These are phyloP conservation scores for Grosmannia huntii DNA, from an alignment of 2,329 filamentous ascomycete species.

Conservation along the genomic window DNA sequence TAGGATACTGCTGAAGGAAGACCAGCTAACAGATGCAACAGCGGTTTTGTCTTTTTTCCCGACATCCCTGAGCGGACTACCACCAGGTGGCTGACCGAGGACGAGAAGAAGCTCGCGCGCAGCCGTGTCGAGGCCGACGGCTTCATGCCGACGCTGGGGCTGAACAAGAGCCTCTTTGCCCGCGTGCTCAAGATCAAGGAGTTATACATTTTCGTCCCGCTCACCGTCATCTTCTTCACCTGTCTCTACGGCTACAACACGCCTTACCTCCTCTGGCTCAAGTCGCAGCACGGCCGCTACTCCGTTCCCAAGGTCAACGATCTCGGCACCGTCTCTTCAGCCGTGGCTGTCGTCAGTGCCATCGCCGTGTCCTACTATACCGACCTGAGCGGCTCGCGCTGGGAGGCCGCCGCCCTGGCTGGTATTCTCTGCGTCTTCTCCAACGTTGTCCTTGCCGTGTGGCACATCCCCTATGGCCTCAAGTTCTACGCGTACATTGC, in stretches of 20 bases:
- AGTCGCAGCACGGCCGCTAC: constrained; percentile 16
- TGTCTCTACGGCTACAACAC: constrained; percentile 1
- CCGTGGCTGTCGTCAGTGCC: constrained; percentile 21
- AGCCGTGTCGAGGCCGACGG: constrained; percentile 16
- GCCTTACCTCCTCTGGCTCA: constrained; percentile 5
- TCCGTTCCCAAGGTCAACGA: constrained; percentile 28
- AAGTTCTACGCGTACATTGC: constrained; percentile 19
- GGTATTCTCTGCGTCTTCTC: constrained; percentile 18
- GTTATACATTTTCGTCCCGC: constrained; percentile 30
- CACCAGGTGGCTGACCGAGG: constrained; percentile 23
- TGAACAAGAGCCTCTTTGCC: constrained; percentile 28
- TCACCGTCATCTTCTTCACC: constrained; percentile 30
- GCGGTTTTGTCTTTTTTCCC: constrained; percentile 30
- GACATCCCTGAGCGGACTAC: constrained; percentile 25
- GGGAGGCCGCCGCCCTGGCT: neutral
- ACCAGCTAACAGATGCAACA: neutral
- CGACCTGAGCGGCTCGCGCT: constrained; percentile 15
- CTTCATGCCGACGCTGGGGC: constrained; percentile 23
- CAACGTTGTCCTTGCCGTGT: constrained; percentile 30
- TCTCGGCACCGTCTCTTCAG: constrained; percentile 25
- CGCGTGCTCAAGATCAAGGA: constrained; percentile 32
- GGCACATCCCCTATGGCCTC: constrained; percentile 33
- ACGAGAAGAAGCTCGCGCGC: constrained; percentile 22
- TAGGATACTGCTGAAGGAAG: neutral
- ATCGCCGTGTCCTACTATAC: constrained; percentile 15